A percentile compares a stretch with the other conserved stretches of the same genome.
These are phyloP conservation scores for Steccherinum ochraceum DNA, from an alignment of 768 basidiomycete species.

Conservation along the genomic window DNA sequence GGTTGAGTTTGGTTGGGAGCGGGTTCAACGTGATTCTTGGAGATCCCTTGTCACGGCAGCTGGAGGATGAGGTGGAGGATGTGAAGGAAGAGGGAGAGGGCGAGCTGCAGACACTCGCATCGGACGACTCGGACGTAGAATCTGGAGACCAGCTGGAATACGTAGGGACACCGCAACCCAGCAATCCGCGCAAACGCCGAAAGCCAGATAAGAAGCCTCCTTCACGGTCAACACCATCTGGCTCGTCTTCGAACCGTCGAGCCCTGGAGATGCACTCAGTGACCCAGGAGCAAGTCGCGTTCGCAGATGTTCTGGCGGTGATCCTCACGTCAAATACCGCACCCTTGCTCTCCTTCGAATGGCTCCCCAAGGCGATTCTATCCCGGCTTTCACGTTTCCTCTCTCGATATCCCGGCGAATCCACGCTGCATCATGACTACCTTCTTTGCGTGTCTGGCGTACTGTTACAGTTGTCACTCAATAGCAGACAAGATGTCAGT, in stretches of 20 bases:
- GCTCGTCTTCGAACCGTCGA: not conserved
- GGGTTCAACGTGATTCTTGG: conserved; percentile 75
- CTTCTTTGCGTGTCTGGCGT: conserved; percentile 61
- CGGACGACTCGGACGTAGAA: conserved; percentile 24
- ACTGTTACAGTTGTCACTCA: conserved; percentile 74
- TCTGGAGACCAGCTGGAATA: conserved; percentile 27
- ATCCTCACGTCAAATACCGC: conserved; percentile 52
- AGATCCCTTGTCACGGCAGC: conserved; percentile 36
- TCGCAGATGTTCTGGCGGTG: conserved; percentile 55
- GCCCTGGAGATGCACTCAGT: conserved; percentile 17
- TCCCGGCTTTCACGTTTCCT: conserved; percentile 58
- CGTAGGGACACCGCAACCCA: conserved; percentile 12
- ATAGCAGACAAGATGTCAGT: conserved; percentile 53
- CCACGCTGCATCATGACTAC: conserved; percentile 73
- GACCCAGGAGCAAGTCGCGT: conserved; percentile 63
- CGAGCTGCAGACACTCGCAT: conserved; percentile 13
- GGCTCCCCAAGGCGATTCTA: conserved; percentile 48
- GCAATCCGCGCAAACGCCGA: conserved; percentile 29
- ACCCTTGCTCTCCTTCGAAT: conserved; percentile 41
- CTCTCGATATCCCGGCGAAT: conserved; percentile 58
- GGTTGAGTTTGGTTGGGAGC: conserved; percentile 64
- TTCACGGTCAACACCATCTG: not conserved
- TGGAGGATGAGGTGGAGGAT: conserved; percentile 22
- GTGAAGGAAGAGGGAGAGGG: conserved; percentile 21
- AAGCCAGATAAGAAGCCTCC: not conserved